These are phyloP conservation scores for Ceriops zippeliana DNA, from an alignment of 345 rosid species.

Conservation along the genomic window DNA sequence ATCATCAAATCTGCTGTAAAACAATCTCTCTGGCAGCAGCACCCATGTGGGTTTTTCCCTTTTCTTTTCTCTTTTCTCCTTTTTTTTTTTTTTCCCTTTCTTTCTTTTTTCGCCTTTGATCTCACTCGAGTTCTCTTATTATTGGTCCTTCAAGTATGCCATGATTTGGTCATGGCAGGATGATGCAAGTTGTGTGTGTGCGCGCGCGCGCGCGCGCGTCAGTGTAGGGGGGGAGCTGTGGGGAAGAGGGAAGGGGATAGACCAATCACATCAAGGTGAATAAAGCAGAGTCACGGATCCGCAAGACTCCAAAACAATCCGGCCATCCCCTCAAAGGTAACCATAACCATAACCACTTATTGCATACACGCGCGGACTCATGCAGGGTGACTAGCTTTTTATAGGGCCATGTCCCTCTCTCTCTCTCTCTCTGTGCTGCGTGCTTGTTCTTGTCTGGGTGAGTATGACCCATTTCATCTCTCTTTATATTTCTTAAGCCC, in stretches of 20 bases:
- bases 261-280: conserved; percentile 30
- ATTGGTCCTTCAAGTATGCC: background rate
- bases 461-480: background rate
- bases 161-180: background rate
- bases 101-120: background rate
- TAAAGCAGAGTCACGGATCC: conserved; percentile 31
- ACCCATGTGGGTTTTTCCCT: too few species aligned
- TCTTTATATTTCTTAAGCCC: background rate
- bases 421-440: background rate
- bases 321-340: conserved; percentile 14
- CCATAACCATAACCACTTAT: background rate
- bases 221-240: background rate
- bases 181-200: too few species aligned
- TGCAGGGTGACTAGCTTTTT: background rate
- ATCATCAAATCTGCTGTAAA: too few species aligned
- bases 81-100: background rate
- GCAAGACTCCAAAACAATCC: conserved; percentile 31
- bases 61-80: background rate
- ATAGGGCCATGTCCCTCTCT: background rate
- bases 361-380: background rate
- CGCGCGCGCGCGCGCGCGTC: background rate
- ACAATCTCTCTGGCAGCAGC: too few species aligned
- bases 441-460: background rate
- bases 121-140: background rate
- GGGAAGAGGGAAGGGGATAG: conserved; percentile 6